A percentile compares a stretch with the other conserved stretches of the same genome.
Conservation (phyloP, 139 green algal genomes). For the Chlamydomonas sp. region DNA sequence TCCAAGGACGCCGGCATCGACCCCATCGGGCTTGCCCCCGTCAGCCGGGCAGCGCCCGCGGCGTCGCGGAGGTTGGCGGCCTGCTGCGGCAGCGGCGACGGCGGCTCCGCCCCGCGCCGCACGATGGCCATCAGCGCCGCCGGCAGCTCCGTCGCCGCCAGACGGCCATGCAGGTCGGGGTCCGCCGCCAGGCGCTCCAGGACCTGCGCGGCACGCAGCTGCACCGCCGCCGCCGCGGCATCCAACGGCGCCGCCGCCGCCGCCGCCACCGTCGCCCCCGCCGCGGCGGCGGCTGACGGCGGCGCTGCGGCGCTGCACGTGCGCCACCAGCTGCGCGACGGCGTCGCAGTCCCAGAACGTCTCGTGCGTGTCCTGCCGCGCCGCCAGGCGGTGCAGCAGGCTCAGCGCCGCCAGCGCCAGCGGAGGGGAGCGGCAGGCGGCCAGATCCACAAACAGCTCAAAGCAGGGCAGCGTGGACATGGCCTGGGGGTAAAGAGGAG, state of each 20-base stretch:
- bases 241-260: neutral
- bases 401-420: conserved; percentile 2
- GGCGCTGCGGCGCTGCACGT: conserved; percentile 15
- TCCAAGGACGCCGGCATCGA: no score
- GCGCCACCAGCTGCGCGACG: conserved; percentile 15
- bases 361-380: conserved; percentile 24
- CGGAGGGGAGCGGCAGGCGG: neutral
- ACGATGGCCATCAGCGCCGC: conserved; percentile 27
- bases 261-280: neutral
- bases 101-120: neutral
- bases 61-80: no score
- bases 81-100: no score
- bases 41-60: neutral
- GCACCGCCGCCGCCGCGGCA: neutral
- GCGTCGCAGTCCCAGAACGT: conserved; percentile 32
- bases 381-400: conserved; percentile 8
- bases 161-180: conserved; percentile 25
- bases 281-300: no score
- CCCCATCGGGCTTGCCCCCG: neutral
- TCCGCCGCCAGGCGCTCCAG: conserved; percentile 13
- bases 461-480: conserved; percentile 17
- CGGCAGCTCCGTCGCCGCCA: conserved; percentile 30
- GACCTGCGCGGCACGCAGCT: conserved; percentile 6
- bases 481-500: neutral
- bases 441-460: conserved; percentile 29